Conservation (phyloP, 345 rosid species). For the Eucalyptus rudis region DNA sequence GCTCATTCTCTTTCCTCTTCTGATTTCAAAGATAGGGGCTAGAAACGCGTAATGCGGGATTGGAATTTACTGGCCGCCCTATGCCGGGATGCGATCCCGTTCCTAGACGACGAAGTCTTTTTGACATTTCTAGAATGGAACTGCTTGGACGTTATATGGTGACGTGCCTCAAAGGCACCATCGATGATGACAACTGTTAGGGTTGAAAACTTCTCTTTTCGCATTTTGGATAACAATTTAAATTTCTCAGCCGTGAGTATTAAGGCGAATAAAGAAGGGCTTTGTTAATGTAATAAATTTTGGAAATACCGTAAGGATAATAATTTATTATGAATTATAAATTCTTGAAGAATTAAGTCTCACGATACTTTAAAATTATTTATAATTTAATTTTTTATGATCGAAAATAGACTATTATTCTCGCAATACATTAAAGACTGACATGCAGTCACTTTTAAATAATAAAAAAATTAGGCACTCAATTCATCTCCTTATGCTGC, state of each 20-base stretch:
- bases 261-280: not conserved
- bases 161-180: not conserved
- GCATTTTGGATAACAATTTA: not conserved
- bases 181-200: not conserved
- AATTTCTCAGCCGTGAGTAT: not conserved
- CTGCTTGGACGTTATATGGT: not conserved
- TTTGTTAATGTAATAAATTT: too few relatives aligned
- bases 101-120: not conserved
- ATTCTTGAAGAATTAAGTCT: too few relatives aligned
- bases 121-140: not conserved
- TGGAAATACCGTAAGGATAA: too few relatives aligned
- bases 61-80: not conserved
- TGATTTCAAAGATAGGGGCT: not conserved
- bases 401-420: fast-evolving
- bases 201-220: not conserved
- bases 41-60: not conserved
- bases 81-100: not conserved
- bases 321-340: too few relatives aligned
- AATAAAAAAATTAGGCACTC: not conserved
- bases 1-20: not conserved
- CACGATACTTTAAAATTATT: too few relatives aligned
- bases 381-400: too few relatives aligned
- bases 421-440: too few relatives aligned
- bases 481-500: not conserved
- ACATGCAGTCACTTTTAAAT: fast-evolving